phyloP scores from a whole-genome alignment of 495 filamentous ascomycete genomes.

The Xylaria intraflava region DNA sequence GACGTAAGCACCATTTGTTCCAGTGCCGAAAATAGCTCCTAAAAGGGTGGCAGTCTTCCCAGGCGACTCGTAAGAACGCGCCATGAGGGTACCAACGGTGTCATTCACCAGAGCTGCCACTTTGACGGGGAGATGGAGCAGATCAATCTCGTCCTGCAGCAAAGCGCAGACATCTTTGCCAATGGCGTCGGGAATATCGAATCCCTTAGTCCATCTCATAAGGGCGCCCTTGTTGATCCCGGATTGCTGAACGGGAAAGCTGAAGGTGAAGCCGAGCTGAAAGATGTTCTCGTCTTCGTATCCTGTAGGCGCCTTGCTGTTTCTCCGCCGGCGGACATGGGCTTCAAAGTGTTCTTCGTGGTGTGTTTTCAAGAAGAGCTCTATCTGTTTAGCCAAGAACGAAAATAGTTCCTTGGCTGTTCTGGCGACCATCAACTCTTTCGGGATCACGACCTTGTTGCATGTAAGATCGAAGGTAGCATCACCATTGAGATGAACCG shows the following conservation, averaged over 20 bases:
- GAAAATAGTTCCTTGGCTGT: slow-evolving; percentile 82
- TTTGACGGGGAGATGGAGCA: slow-evolving; percentile 75
- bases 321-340: slow-evolving; percentile 54
- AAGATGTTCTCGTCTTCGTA: slow-evolving; percentile 67
- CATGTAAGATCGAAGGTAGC: slow-evolving; percentile 86
- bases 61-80: slow-evolving; percentile 86
- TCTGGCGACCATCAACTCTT: slow-evolving; percentile 82
- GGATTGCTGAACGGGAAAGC: slow-evolving; percentile 88
- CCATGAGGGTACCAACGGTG: slow-evolving; percentile 96
- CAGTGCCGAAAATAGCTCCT: slow-evolving; percentile 90
- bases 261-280: slow-evolving; percentile 93
- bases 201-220: slow-evolving; percentile 97
- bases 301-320: slow-evolving; percentile 46
- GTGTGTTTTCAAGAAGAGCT: slow-evolving; percentile 75
- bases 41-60: slow-evolving; percentile 81
- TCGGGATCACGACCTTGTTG: slow-evolving; percentile 85
- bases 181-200: slow-evolving; percentile 85
- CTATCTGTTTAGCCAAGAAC: slow-evolving; percentile 89
- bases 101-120: slow-evolving; percentile 96
- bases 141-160: slow-evolving; percentile 86
- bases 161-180: slow-evolving; percentile 91
- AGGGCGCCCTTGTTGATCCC: slow-evolving; percentile 90
- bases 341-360: slow-evolving; percentile 83
- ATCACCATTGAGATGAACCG: slow-evolving; percentile 83
- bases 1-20: slow-evolving; percentile 91